A percentile compares a stretch with the other conserved stretches of the same genome.
Evolutionary conservation across 139 green algal species (phyloP).

Genomic region (Ulvella scutata): DNA sequence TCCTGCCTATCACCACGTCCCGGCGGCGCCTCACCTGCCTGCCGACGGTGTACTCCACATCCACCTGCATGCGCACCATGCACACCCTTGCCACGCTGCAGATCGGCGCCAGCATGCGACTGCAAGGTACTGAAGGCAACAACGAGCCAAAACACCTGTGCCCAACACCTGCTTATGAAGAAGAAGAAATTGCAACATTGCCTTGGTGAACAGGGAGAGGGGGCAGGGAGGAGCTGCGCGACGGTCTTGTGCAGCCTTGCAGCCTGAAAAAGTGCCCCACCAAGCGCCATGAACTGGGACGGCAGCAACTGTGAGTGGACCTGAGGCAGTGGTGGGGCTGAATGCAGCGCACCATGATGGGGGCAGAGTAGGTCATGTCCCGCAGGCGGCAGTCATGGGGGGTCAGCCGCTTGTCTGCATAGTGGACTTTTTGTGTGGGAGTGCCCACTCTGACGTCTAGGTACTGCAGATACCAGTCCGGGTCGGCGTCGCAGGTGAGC

Average conservation of each 20-base stretch:
- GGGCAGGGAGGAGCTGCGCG: too few relatives aligned
- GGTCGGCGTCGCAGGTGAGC: conserved; percentile 87
- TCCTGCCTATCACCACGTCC: conserved; percentile 72
- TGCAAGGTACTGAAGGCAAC: too few relatives aligned
- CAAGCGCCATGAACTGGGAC: too few relatives aligned
- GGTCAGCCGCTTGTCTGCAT: conserved; percentile 59
- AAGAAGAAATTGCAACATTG: too few relatives aligned
- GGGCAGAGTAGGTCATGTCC: conserved; percentile 91
- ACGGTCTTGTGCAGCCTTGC: too few relatives aligned
- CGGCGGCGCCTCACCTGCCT: conserved; percentile 35
- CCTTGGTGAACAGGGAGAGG: background rate
- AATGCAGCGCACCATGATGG: conserved; percentile 48
- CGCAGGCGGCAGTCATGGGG: conserved; percentile 92
- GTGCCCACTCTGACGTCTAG: conserved; percentile 86
- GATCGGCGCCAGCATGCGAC: too few relatives aligned
- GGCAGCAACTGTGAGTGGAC: too few relatives aligned
- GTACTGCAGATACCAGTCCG: conserved; percentile 96
- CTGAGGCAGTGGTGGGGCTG: too few relatives aligned
- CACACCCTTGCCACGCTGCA: background rate
- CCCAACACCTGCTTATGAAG: too few relatives aligned
- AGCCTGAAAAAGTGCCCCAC: too few relatives aligned
- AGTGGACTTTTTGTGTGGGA: conserved; percentile 84
- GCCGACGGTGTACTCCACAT: conserved; percentile 95
- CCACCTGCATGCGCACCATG: conserved; percentile 27
- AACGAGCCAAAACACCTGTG: too few relatives aligned